Base-by-base conservation (phyloP, 768 basidiomycete species). In the Boletus sensibilis region DNA sequence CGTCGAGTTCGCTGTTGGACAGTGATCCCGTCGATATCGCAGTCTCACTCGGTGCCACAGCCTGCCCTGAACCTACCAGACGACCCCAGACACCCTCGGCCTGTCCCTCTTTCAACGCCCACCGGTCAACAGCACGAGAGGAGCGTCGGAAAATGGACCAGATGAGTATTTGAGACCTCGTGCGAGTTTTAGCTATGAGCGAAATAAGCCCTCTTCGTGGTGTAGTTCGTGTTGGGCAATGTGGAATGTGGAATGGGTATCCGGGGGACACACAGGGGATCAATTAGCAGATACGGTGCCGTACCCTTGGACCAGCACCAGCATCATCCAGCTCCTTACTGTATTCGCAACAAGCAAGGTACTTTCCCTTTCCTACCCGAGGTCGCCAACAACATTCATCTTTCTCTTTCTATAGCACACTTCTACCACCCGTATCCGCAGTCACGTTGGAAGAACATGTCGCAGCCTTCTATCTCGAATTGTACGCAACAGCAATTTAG, bases 381-480 rank as follows among this genome's bases (percentile, higher is more conserved):
- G 9, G 10, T 18, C 1, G 0, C 35, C 43, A 12, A 13, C 23
- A 8, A 12, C 35, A 18, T 25, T 55, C 41, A 67, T 23, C 2
- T 18, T 11, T 18, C 44, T 20, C 16, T 16, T 1, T 25, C 21
- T 42, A 5, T 20, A 69, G 64, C 46, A 38, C 21, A 25, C 40
- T 12, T 43, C 3, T 4, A 50, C 51, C 53, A 43, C 59, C 46
- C 57, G 8, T 40, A 13, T 52, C 33, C 50, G 52, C 60, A 75
- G 80, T 74, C 87, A 91, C 89, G 84, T 91, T 90, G 90, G 91
- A 87, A 88, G 74, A 75, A 67, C 77, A 92, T 91, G 89, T 90
- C 87, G 79, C 80, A 84, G 78, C 76, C 78, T 68, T 81, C 78
- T 54, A 84, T 84, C 77, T 83, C 84, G 66, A 92, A 85, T 87